phyloP scores from a whole-genome alignment of 352 stramenopile species.

The Phytophthora macrochlamydospora region DNA sequence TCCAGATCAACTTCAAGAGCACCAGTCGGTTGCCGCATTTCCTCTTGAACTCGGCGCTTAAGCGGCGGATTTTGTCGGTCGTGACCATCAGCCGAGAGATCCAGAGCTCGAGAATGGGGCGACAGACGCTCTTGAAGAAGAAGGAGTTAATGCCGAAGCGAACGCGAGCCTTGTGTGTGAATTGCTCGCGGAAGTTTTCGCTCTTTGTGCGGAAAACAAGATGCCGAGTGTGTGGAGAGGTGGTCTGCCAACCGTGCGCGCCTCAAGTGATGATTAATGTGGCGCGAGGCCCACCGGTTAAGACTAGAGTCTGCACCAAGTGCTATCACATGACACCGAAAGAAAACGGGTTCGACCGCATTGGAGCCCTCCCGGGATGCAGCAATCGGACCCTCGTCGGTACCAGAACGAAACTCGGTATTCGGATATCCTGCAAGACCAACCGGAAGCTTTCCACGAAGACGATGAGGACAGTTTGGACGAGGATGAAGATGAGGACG shows the following conservation, averaged over 20 bases:
- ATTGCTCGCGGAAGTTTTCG: conserved; percentile 73
- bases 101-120: conserved; percentile 55
- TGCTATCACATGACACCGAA: conserved; percentile 47
- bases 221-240: conserved; percentile 75
- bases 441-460: conserved; percentile 24
- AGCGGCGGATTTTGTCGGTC: conserved; percentile 66
- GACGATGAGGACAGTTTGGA: conserved; percentile 42
- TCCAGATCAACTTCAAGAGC: conserved; percentile 89
- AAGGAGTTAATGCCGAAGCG: conserved; percentile 77
- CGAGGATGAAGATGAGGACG: conserved; percentile 48
- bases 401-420: conserved; percentile 48
- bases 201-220: conserved; percentile 75
- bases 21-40: conserved; percentile 66
- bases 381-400: conserved; percentile 19
- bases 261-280: conserved; percentile 56
- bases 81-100: conserved; percentile 73
- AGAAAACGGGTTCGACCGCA: conserved; percentile 36
- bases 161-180: conserved; percentile 52
- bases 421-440: conserved; percentile 45
- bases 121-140: conserved; percentile 64
- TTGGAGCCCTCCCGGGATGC: conserved; percentile 11
- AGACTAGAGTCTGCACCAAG: conserved; percentile 65
- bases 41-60: conserved; percentile 66
- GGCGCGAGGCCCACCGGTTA: conserved; percentile 32
- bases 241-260: conserved; percentile 75